Evolutionary conservation across 2,329 filamentous ascomycete species (phyloP).

Genomic region (Colletotrichum costaricense): DNA sequence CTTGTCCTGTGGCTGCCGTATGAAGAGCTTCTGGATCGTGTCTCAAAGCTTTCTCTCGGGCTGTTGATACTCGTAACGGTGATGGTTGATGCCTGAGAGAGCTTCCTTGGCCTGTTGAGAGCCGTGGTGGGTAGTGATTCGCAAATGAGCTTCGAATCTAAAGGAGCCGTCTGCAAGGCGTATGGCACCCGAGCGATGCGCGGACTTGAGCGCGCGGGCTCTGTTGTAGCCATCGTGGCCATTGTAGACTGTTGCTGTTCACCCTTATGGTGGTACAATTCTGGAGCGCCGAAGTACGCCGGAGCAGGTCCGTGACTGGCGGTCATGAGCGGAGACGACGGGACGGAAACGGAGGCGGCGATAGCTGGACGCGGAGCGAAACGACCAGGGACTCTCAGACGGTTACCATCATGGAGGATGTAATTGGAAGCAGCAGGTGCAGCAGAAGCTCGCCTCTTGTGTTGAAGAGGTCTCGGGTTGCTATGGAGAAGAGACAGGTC

Average conservation of each 20-base stretch:
- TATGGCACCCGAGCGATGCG: slow-evolving; percentile 19
- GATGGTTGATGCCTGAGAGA: slow-evolving; percentile 45
- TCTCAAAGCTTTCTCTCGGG: slow-evolving; percentile 43
- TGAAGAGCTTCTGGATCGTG: slow-evolving; percentile 43
- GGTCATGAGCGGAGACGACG: slow-evolving; percentile 22
- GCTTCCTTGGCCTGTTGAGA: slow-evolving; percentile 51
- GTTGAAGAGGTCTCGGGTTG: slow-evolving; percentile 32
- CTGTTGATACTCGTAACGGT: slow-evolving; percentile 41
- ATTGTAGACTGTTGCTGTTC: slow-evolving; percentile 29
- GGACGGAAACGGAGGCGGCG: slow-evolving; percentile 10
- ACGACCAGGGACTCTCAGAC: slow-evolving; percentile 32
- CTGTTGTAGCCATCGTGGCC: background rate
- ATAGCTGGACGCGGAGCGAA: slow-evolving; percentile 16
- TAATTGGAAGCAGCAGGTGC: slow-evolving; percentile 31
- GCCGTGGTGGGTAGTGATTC: slow-evolving; percentile 36
- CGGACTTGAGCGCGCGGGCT: slow-evolving; percentile 8
- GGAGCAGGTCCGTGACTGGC: slow-evolving; percentile 31
- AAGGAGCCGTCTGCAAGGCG: slow-evolving; percentile 41
- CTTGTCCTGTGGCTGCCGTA: slow-evolving; percentile 51
- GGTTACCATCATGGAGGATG: slow-evolving; percentile 29
- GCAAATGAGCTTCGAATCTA: slow-evolving; percentile 35
- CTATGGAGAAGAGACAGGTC: slow-evolving; percentile 22
- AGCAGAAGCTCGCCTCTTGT: slow-evolving; percentile 36
- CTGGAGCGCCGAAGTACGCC: slow-evolving; percentile 34
- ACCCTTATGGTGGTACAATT: slow-evolving; percentile 31